Percentiles rank a stretch among this genome's conserved stretches.
Evolutionary conservation across 331 rosid genomes (phyloP).

Genomic region (Quercus phellos): DNA sequence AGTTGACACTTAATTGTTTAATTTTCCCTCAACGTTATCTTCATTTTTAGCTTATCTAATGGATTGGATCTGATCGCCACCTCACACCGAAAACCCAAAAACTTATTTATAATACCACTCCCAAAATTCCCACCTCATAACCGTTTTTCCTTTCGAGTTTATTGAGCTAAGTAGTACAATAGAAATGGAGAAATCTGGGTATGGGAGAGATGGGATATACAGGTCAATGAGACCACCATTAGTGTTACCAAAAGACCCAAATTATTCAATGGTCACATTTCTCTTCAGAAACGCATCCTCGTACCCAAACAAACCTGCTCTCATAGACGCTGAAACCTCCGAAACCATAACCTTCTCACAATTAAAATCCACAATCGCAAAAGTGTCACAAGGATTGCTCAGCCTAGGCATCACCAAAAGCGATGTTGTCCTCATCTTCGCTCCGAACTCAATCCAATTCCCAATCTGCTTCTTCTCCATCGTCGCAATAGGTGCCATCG

Average conservation of each 20-base stretch:
- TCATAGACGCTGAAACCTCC: slow-evolving; percentile 54
- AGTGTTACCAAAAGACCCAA: slow-evolving; percentile 35
- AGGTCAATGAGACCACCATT: slow-evolving; percentile 63
- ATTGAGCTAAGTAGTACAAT: not conserved
- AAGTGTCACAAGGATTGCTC: slow-evolving; percentile 45
- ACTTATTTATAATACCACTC: too few relatives aligned
- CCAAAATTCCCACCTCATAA: too few relatives aligned
- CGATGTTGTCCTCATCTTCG: slow-evolving; percentile 70
- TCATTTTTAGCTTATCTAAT: too few relatives aligned
- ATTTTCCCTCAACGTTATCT: too few relatives aligned
- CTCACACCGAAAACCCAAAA: too few relatives aligned
- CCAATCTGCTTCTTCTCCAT: slow-evolving; percentile 51
- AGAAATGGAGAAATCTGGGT: slow-evolving; percentile 73
- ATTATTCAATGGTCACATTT: slow-evolving; percentile 47
- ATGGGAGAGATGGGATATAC: slow-evolving; percentile 69
- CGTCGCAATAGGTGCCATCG: slow-evolving; percentile 55
- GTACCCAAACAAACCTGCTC: slow-evolving; percentile 52
- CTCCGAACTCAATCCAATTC: slow-evolving; percentile 58
- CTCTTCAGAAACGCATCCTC: slow-evolving; percentile 51
- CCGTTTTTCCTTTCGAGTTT: too few relatives aligned
- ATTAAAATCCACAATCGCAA: slow-evolving; percentile 33
- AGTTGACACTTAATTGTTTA: too few relatives aligned
- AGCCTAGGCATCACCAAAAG: slow-evolving; percentile 50
- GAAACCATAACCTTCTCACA: slow-evolving; percentile 39
- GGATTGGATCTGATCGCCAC: too few relatives aligned